Base-by-base conservation (phyloP, 495 filamentous ascomycete species). In the Bombardia bombarda region DNA sequence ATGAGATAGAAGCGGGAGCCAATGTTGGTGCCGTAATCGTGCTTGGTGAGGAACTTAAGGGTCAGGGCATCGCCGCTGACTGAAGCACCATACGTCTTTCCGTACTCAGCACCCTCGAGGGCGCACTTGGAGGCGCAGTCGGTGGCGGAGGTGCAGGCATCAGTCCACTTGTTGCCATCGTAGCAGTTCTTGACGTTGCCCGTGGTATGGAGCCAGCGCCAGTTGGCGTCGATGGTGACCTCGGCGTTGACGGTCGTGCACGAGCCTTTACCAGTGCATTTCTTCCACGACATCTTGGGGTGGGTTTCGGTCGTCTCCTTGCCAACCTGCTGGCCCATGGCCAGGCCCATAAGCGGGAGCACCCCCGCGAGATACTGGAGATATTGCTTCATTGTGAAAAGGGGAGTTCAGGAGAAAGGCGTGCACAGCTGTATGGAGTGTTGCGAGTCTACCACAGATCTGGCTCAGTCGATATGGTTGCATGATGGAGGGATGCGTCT, bases 1-100 rank as follows among this genome's bases (percentile, higher is more conserved):
- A 80, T 73, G 16, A 80, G 64, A 64, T 79, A 79, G 50, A 76
- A 58, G 43, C 77, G 72, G 17, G 75, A 70, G 46, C 69, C 70
- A 34, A 73, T 68, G 65, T 73, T 74, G 56, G 68, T 72, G 38
- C 66, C 62, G 51, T 69, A 70, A 10, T 70, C 62, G 62, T 69
- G 61, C 63, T 72, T 67, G 39, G 78, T 82, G 43, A 81, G 52
- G 67, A 82, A 82, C 60, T 66, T 67, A 51, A 74, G 66, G 9
- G 65, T 66, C n/a, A 74, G 63, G 32, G 64, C 60, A 44, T 72
- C 59, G 40, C 68, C 67, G 57, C 61, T 66, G 45, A 68, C 65
- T 23, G 67, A 57, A 36, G 63, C 65, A 36, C 70, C 70, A 53
- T 74, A 74, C 39, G 69, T 72, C 40, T 52, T 61, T 40, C 43